Base-by-base conservation (phyloP, 2,329 filamentous ascomycete genomes). In the Lasiodiplodia citricola region DNA sequence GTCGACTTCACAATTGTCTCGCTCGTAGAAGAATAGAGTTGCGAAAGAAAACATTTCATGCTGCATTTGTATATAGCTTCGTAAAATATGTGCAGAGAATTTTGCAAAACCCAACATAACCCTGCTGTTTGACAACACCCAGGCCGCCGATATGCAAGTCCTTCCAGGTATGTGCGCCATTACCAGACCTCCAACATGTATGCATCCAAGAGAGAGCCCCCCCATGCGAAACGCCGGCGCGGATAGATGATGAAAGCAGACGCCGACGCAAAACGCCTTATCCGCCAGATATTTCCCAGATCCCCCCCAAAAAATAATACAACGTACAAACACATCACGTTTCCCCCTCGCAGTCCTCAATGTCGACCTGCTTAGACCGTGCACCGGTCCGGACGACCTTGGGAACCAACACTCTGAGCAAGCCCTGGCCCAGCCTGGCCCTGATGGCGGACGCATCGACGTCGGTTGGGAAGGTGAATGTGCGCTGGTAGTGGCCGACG, bases 391-490 rank as follows among this genome's bases (percentile, higher is more conserved):
- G 35, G 47, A 60, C 64, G 18, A 70, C 55, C 65, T 70, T 70
- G n/a, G 68, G 68, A 51, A 70, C 68, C 56, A 70, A 23, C 7
- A 70, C 65, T 18, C 68, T 35, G 57, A 70, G 21, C 65, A 70
- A 28, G 16, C 68, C 68, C 52, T 70, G 68, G 4, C 68, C 68
- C 23, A 70, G 35, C 6, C 68, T n/a, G 50, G 68, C 68, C 38
- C 65, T 8, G 25, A 68, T 66, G 10, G 67, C 60, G 10, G 51
- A 54, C 37, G 67, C 67, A n/a, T 64, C 68, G 8, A 70, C 68
- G 52, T 70, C 69, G 3, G 66, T 66, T 18, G 69, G 69, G 56
- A 70, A 70, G 52, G 69, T 70, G 47, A 70, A 70, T 3, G 69
- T 70, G 14, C 69, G 60, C 54, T 68, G 69, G 44, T 70, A 70